Evolutionary conservation across 768 basidiomycete species (phyloP).

Genomic region (Lentinula detonsa): DNA sequence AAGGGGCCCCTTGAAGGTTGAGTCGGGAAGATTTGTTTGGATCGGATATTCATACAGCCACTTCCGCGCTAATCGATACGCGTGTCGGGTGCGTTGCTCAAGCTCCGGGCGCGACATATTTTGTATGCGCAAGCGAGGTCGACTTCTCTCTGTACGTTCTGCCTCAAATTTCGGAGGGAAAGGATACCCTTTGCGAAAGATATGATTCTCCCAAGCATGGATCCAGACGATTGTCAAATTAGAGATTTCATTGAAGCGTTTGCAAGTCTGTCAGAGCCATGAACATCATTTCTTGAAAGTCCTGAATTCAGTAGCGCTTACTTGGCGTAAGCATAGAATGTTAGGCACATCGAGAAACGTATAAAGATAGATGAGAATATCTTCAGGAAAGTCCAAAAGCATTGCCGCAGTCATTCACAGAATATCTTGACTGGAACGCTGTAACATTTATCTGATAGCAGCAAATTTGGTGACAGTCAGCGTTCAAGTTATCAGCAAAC

Average conservation of each 20-base stretch:
- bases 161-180: slow-evolving; percentile 28
- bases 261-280: slow-evolving; percentile 37
- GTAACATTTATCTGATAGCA: too few species aligned
- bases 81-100: slow-evolving; percentile 35
- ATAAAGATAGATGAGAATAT: slow-evolving; percentile 30
- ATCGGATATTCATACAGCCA: slow-evolving; percentile 27
- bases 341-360: slow-evolving; percentile 29
- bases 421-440: too few species aligned
- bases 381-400: slow-evolving; percentile 18
- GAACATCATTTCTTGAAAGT: background rate
- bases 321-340: slow-evolving; percentile 37
- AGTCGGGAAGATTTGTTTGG: background rate
- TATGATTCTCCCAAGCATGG: slow-evolving; percentile 36
- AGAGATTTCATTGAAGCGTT: slow-evolving; percentile 37
- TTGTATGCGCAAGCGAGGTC: slow-evolving; percentile 16
- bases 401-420: background rate
- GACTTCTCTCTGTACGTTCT: background rate
- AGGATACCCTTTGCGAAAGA: slow-evolving; percentile 42
- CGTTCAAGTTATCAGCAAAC: too few species aligned
- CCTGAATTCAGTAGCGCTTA: slow-evolving; percentile 13
- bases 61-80: slow-evolving; percentile 39
- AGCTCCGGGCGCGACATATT: slow-evolving; percentile 36
- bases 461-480: too few species aligned
- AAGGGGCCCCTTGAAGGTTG: slow-evolving; percentile 7
- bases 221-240: slow-evolving; percentile 51